A percentile compares a stretch with the other conserved stretches of the same genome.
Evolutionary conservation across 2,329 filamentous ascomycete species (phyloP).

Genomic region (Cytospora mali): DNA sequence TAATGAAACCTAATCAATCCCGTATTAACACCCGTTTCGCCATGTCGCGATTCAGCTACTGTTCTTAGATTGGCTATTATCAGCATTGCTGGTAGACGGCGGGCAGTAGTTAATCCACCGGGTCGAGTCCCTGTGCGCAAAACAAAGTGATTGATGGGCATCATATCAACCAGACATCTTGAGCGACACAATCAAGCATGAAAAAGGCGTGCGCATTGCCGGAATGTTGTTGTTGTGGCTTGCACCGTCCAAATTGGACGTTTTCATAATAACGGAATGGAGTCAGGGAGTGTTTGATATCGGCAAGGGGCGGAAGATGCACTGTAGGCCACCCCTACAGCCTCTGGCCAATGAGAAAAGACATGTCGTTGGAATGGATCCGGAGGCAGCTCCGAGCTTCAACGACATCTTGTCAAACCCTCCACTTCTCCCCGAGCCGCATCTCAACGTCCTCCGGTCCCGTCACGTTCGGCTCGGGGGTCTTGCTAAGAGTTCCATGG

Average conservation of each 20-base stretch:
- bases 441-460: constrained; percentile 23
- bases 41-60: background rate
- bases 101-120: background rate
- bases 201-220: background rate
- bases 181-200: background rate
- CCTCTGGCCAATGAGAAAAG: constrained; percentile 28
- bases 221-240: background rate
- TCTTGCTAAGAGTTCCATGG: background rate
- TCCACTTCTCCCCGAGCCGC: constrained; percentile 23
- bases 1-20: background rate
- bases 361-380: constrained; percentile 30
- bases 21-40: background rate
- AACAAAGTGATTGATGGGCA: background rate
- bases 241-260: background rate
- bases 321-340: constrained; percentile 16
- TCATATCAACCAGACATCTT: background rate
- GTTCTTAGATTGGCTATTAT: background rate
- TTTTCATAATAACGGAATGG: constrained; percentile 12
- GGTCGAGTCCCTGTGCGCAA: background rate
- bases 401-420: constrained; percentile 26
- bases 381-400: constrained; percentile 22
- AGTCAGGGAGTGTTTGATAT: constrained; percentile 30
- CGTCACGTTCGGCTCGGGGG: background rate
- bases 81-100: background rate
- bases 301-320: constrained; percentile 29